Conservation (phyloP, 257 asterid species). For the Gentiana macrophylla region DNA sequence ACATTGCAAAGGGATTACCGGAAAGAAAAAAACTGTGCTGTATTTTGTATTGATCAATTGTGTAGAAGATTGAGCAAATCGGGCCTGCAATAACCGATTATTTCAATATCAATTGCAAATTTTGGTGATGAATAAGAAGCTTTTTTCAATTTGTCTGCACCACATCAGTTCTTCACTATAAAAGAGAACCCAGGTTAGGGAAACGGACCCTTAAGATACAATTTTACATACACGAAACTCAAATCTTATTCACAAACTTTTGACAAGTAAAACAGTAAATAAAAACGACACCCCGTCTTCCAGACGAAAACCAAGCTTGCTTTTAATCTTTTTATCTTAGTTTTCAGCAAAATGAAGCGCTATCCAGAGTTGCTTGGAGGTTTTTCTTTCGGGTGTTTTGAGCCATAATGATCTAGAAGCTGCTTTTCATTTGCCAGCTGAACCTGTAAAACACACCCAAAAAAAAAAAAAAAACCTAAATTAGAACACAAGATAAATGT, state of each 20-base stretch:
- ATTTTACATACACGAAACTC: conserved; percentile 1
- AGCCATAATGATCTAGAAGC: conserved; percentile 72
- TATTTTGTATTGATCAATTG: too few relatives aligned
- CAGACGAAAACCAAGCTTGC: conserved; percentile 5
- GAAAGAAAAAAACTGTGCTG: too few relatives aligned
- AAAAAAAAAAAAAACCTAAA: background rate
- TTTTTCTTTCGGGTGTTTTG: conserved; percentile 91
- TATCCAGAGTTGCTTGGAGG: conserved; percentile 72
- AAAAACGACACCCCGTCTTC: conserved; percentile 15
- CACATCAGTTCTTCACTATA: too few relatives aligned
- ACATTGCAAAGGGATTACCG: too few relatives aligned
- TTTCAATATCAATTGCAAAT: too few relatives aligned
- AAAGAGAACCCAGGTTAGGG: too few relatives aligned
- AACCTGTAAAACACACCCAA: conserved; percentile 29
- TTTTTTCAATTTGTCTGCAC: too few relatives aligned
- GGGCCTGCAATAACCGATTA: too few relatives aligned
- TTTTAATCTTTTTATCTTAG: background rate
- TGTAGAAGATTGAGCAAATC: too few relatives aligned
- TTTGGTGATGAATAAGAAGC: too few relatives aligned
- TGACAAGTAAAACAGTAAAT: conserved; percentile 7
- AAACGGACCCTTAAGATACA: background rate
- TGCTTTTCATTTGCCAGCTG: conserved; percentile 88
- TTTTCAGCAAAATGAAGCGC: conserved; percentile 10
- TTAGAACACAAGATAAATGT: background rate
- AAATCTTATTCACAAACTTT: conserved; percentile 15